A percentile compares a stretch with the other conserved stretches of the same genome.
phyloP scores from a whole-genome alignment of 2,329 filamentous ascomycete species.

The Pseudocercospora cruenta region DNA sequence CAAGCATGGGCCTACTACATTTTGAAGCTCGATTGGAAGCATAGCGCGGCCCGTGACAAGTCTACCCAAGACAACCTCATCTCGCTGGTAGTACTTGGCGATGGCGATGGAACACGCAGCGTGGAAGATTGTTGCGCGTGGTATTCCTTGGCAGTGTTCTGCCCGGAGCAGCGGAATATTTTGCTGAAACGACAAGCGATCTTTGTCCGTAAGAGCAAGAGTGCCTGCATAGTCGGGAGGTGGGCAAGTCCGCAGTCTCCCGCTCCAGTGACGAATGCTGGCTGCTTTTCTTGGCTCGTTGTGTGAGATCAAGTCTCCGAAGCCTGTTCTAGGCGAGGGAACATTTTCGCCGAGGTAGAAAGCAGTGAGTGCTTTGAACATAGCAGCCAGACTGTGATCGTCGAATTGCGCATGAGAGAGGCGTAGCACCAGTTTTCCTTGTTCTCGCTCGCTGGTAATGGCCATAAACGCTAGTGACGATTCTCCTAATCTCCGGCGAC shows the following conservation, averaged over 20 bases:
- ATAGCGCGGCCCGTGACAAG: slow-evolving; percentile 18
- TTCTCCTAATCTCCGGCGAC: slow-evolving; percentile 22
- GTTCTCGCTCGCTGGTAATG: slow-evolving; percentile 25
- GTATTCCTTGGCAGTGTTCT: slow-evolving; percentile 29
- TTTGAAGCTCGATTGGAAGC: slow-evolving; percentile 10
- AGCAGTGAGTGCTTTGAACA: slow-evolving; percentile 8
- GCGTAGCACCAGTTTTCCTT: slow-evolving; percentile 35
- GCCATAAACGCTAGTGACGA: slow-evolving; percentile 32
- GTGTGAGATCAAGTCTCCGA: slow-evolving; percentile 12
- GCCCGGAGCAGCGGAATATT: slow-evolving; percentile 21
- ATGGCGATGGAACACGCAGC: slow-evolving; percentile 62
- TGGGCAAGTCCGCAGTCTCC: slow-evolving; percentile 21
- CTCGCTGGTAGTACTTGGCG: slow-evolving; percentile 52
- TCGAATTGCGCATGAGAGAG: slow-evolving; percentile 42
- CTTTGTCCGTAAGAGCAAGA: background rate
- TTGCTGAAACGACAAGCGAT: slow-evolving; percentile 12
- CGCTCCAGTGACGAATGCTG: slow-evolving; percentile 27
- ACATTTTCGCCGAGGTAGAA: slow-evolving; percentile 14
- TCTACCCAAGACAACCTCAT: slow-evolving; percentile 60
- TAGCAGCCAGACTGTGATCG: slow-evolving; percentile 10
- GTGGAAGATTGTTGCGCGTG: slow-evolving; percentile 54
- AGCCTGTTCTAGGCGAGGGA: background rate
- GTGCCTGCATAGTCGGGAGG: background rate
- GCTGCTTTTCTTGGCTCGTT: slow-evolving; percentile 5
- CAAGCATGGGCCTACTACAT: slow-evolving; percentile 17